Base-by-base conservation (phyloP, 2,329 filamentous ascomycete species). In the Calonectria ilicicola region DNA sequence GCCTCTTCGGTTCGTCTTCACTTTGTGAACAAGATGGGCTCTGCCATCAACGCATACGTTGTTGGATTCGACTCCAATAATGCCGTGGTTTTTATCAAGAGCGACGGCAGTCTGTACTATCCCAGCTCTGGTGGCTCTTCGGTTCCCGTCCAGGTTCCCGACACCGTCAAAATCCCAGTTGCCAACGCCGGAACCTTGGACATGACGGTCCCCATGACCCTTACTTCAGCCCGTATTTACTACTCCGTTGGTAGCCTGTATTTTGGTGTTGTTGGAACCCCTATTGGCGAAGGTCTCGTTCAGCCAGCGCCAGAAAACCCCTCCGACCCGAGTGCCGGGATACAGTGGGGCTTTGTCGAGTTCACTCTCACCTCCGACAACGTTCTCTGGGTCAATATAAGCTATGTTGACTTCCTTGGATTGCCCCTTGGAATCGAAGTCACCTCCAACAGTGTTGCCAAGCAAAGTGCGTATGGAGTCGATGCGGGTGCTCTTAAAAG, bases 321-420 rank as follows among this genome's bases (percentile, higher is more conserved):
- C 3, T 60, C 51, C 27, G 65, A 68, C 14, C 51, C 65, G 8
- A 68, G 51, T 47, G 42, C 65, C 8, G 65, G 53, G 10, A 44
- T 68, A 10, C 23, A 27, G 15, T 68, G 51, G 38, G 65, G 65
- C 26, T 68, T 68, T 17, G 65, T 62, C 10, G 65, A 68, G 21
- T 68, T 68, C 23, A 68, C 65, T 6, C 53, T 60, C 53, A 44
- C 42, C 9, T 35, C 51, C 3, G 53, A 68, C 17, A 56, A 42
- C n/a, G 40, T 46, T 14, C 65, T 68, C 8, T 68, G 56, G 38
- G 65, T 56, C 10, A 68, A 68, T 17, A 68, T 68, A 3, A 68
- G 58, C 26, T 63, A 63, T 19, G 65, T 68, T 26, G 65, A 68
- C 21, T 68, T 68, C 12, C 26, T 68, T 14, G 47, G 47, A 6